Evolutionary conservation across 2,329 filamentous ascomycete species (phyloP).

Genomic region (Aureobasidium leucospermi): DNA sequence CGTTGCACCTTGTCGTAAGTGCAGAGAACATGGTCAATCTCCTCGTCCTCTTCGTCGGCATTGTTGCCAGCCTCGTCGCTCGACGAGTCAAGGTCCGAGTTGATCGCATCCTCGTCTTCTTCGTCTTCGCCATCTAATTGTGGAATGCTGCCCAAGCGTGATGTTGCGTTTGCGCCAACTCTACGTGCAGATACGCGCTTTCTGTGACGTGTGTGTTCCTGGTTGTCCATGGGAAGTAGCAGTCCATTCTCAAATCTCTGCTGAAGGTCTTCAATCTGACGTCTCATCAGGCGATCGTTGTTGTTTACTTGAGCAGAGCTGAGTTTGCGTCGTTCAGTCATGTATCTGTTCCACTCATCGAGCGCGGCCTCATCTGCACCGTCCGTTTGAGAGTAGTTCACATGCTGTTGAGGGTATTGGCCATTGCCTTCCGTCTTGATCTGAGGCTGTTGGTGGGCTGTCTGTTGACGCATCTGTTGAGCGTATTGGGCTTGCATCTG

Average conservation of each 20-base stretch:
- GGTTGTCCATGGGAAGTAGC: conserved; percentile 63
- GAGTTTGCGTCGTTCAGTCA: conserved; percentile 50
- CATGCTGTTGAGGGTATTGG: conserved; percentile 28
- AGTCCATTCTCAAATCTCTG: conserved; percentile 67
- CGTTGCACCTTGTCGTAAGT: conserved; percentile 99
- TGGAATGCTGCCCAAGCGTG: not conserved
- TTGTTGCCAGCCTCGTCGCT: conserved; percentile 59
- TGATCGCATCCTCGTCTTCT: conserved; percentile 83
- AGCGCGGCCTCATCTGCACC: conserved; percentile 57
- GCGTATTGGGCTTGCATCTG: conserved; percentile 28
- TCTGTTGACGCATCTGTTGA: conserved; percentile 24
- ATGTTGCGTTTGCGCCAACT: conserved; percentile 4
- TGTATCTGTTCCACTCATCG: conserved; percentile 50
- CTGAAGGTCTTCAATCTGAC: conserved; percentile 58
- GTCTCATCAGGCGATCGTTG: conserved; percentile 63
- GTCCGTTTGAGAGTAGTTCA: conserved; percentile 61
- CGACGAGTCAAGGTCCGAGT: conserved; percentile 95
- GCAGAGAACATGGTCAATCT: conserved; percentile 88
- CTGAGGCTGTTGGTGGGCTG: conserved; percentile 31
- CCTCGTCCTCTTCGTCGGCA: conserved; percentile 78
- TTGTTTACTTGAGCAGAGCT: conserved; percentile 46
- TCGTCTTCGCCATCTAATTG: conserved; percentile 31
- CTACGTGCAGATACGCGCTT: conserved; percentile 18
- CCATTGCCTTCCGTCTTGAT: conserved; percentile 28
- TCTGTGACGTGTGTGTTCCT: conserved; percentile 26